Conservation (phyloP, 1,284 basidiomycete genomes). For the Anthracocystis panici-leucophaei region DNA sequence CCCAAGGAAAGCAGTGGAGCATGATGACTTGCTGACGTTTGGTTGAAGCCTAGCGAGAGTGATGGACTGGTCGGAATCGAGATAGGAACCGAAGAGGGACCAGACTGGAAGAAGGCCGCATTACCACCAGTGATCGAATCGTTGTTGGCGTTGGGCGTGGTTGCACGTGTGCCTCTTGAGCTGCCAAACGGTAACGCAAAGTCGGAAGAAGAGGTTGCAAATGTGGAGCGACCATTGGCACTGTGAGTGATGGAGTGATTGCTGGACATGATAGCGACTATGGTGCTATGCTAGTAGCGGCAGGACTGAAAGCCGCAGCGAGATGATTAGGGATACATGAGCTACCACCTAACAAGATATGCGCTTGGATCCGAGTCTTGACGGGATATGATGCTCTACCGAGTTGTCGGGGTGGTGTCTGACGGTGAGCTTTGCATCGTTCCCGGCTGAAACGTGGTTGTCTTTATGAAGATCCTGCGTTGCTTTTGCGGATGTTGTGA, state of each 20-base stretch:
- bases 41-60: slow-evolving; percentile 14
- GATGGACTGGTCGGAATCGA: slow-evolving; percentile 41
- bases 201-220: slow-evolving; percentile 45
- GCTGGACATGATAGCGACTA: slow-evolving; percentile 13
- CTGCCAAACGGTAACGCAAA: slow-evolving; percentile 44
- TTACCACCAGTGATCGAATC: not conserved
- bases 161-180: not conserved
- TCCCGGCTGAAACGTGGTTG: not conserved
- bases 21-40: slow-evolving; percentile 9
- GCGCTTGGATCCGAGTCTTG: too few relatives aligned
- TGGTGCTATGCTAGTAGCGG: not conserved
- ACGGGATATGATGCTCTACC: not conserved
- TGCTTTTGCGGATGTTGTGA: too few relatives aligned
- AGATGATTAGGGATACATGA: not conserved
- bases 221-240: slow-evolving; percentile 18
- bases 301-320: not conserved
- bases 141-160: slow-evolving; percentile 4
- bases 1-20: slow-evolving; percentile 19
- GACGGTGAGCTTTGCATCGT: not conserved
- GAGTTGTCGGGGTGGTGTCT: not conserved
- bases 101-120: slow-evolving; percentile 14
- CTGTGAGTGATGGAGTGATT: not conserved
- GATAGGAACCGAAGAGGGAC: slow-evolving; percentile 26
- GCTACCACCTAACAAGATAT: not conserved
- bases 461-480: too few relatives aligned